Percentiles rank a stretch among this genome's conserved stretches.
Conservation (phyloP, 2,329 filamentous ascomycete genomes). For the Cercospora beticola region DNA sequence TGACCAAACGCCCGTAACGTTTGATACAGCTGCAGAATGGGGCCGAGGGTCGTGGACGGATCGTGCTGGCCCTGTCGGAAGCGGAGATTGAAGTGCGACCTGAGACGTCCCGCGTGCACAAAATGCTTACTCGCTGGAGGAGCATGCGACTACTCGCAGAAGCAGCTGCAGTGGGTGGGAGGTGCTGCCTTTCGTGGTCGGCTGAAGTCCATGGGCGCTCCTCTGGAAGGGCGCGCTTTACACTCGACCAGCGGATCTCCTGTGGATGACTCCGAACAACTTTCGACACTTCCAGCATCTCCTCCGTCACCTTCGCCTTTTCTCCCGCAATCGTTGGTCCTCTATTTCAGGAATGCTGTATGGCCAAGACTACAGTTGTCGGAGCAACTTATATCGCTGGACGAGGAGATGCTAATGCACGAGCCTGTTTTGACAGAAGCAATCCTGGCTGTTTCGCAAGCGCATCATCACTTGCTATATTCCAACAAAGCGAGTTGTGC, state of each 20-base stretch:
- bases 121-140: neutral
- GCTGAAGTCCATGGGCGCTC: neutral
- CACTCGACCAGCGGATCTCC: neutral
- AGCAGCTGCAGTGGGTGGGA: slow-evolving; percentile 14
- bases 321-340: neutral
- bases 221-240: neutral
- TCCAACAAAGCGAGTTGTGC: neutral
- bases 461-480: slow-evolving; percentile 8
- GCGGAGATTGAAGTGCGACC: slow-evolving; percentile 13
- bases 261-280: neutral
- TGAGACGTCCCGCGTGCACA: slow-evolving; percentile 1
- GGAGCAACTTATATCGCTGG: slow-evolving; percentile 6
- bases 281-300: neutral
- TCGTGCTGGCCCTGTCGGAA: slow-evolving; percentile 16
- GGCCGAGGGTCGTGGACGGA: slow-evolving; percentile 8
- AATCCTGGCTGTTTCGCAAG: slow-evolving; percentile 12
- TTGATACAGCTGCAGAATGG: neutral
- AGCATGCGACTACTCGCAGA: slow-evolving; percentile 8
- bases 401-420: slow-evolving; percentile 10
- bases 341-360: slow-evolving; percentile 9
- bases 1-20: neutral
- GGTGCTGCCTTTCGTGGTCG: slow-evolving; percentile 10
- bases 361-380: slow-evolving; percentile 13
- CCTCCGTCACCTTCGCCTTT: neutral
- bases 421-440: slow-evolving; percentile 5